Evolutionary conservation across 495 filamentous ascomycete species (phyloP).

Genomic region (Cudoniella acicularis): DNA sequence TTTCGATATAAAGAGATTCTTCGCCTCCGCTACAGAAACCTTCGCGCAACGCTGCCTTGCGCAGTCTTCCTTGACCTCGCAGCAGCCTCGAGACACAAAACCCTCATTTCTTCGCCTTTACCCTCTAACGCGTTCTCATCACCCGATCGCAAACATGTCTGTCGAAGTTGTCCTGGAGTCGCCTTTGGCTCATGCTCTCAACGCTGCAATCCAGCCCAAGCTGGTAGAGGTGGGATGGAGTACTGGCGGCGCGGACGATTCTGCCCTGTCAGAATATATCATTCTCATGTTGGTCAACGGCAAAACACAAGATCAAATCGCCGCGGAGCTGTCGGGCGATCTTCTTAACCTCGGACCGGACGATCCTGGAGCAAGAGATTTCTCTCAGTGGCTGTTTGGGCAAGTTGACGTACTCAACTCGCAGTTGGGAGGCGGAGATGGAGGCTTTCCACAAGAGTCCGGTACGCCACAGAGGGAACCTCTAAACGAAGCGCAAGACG

Average conservation of each 20-base stretch:
- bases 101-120: background rate
- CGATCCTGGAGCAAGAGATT: constrained; percentile 76
- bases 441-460: background rate
- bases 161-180: constrained; percentile 68
- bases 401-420: constrained; percentile 66
- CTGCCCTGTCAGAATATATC: constrained; percentile 89
- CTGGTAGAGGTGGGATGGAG: constrained; percentile 93
- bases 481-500: constrained; percentile 38
- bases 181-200: constrained; percentile 78
- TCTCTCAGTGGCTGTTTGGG: constrained; percentile 87
- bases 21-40: background rate
- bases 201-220: constrained; percentile 80
- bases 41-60: background rate
- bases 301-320: constrained; percentile 85
- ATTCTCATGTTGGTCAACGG: constrained; percentile 94
- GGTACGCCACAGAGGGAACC: background rate
- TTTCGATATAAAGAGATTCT: constrained; percentile 1
- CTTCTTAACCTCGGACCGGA: constrained; percentile 79
- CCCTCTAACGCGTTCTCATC: background rate
- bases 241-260: constrained; percentile 68
- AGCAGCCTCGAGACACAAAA: constrained; percentile 7
- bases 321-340: constrained; percentile 83
- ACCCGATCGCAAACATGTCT: constrained; percentile 50
- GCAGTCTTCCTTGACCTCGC: background rate
- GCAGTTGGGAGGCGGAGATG: constrained; percentile 51